Base-by-base conservation (phyloP, 257 asterid species). In the Asclepias syriaca region DNA sequence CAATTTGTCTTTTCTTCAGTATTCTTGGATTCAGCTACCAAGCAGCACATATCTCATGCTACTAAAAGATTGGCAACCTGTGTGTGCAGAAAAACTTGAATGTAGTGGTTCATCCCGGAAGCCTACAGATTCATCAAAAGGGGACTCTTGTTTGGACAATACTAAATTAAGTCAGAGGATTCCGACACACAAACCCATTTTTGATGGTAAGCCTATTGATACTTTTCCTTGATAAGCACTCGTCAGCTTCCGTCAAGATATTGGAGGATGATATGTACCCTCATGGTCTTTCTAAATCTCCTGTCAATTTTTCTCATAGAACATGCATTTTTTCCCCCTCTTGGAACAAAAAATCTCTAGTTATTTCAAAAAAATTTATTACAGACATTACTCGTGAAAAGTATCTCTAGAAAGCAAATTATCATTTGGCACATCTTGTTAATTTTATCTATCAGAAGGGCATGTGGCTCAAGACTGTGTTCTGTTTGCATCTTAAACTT, bases 401-500 rank as follows among this genome's bases (percentile, higher is more conserved):
- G n/a, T 54, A 22, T 54, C 24, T 53, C 59, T 10, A n/a, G 27
- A 6, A 19, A 1, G 3, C 24, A 22, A 54, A 54, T 54, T 19
- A 54, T 54, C 27, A 6, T 54, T n/a, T 54, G 1, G 4, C 59
- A 54, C 4, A 4, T 24, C 37, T 48, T n/a, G 29, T 67, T 24
- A n/a, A 49, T 67, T 46, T 56, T 56, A 5, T 21, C 11, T 70
- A 34, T 22, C 9, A 37, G 14, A 11, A 11, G 21, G 21, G 11
- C 58, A 58, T 58, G 34, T 40, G 29, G 16, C 48, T 57, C 8
- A 58, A 71, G 54, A 60, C 14, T 39, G 46, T 69, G 27, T 37
- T 71, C 24, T 78, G 69, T 49, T 45, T 60, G 18, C 73, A 56
- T 61, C 57, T 72, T 56, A 22, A 72, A 66, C 70, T 40, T 60